phyloP scores from a whole-genome alignment of 2,329 filamentous ascomycete species.

The Geosmithia flava region DNA sequence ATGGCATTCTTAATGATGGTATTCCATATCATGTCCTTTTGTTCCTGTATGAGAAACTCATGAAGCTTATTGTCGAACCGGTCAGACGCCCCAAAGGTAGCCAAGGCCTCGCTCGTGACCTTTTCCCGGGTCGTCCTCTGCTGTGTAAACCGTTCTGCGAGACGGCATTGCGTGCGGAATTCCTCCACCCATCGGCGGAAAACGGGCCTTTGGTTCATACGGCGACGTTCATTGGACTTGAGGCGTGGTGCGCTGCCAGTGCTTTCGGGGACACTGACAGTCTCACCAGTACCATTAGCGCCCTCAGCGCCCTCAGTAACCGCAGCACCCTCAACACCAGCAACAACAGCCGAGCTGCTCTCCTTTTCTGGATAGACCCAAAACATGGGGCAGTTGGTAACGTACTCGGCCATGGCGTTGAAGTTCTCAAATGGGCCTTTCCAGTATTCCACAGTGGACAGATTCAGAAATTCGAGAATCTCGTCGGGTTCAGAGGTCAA shows the following conservation, averaged over 20 bases:
- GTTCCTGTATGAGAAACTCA: constrained; percentile 26
- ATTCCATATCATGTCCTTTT: constrained; percentile 29
- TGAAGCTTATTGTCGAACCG: constrained; percentile 30
- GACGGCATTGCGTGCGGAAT: constrained; percentile 42
- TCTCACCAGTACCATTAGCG: no score
- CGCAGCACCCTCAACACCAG: no score
- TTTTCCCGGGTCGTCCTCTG: constrained; percentile 22
- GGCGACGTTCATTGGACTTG: constrained; percentile 43
- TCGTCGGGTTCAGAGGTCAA: constrained; percentile 43
- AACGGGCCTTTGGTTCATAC: constrained; percentile 39
- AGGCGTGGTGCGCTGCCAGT: constrained; percentile 17
- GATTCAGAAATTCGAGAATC: constrained; percentile 50
- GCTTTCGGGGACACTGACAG: no score
- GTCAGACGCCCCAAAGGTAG: constrained; percentile 27
- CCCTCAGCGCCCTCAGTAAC: no score
- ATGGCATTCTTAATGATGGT: constrained; percentile 26
- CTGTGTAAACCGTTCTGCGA: constrained; percentile 19
- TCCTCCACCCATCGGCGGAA: constrained; percentile 51
- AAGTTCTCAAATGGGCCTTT: constrained; percentile 39
- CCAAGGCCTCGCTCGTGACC: constrained; percentile 41
- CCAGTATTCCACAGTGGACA: constrained; percentile 37
- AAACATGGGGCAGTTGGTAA: constrained; percentile 46
- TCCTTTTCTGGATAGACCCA: constrained; percentile 18
- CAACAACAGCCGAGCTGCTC: no score
- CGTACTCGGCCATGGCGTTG: constrained; percentile 50